Evolutionary conservation across 2,329 filamentous ascomycete species (phyloP).

Genomic region (Aspergillus fumigatus): DNA sequence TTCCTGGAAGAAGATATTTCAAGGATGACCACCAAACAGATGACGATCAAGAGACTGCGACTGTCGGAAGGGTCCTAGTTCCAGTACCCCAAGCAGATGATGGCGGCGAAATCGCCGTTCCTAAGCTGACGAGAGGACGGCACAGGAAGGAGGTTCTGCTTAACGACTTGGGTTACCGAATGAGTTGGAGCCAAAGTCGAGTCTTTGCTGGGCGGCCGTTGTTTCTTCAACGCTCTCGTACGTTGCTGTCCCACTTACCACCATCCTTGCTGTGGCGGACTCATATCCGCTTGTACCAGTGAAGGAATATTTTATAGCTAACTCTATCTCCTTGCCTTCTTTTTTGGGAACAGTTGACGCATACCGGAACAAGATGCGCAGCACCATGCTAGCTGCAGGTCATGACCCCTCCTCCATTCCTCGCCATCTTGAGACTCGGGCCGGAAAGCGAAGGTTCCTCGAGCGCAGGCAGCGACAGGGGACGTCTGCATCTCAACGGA

Average conservation of each 20-base stretch:
- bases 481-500: slow-evolving; percentile 27
- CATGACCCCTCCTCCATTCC: slow-evolving; percentile 70
- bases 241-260: slow-evolving; percentile 42
- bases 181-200: slow-evolving; percentile 94
- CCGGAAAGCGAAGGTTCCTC: slow-evolving; percentile 73
- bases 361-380: slow-evolving; percentile 87
- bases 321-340: slow-evolving; percentile 2
- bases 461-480: slow-evolving; percentile 38
- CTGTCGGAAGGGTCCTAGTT: slow-evolving; percentile 48
- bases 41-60: slow-evolving; percentile 30
- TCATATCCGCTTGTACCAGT: slow-evolving; percentile 7
- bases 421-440: slow-evolving; percentile 82
- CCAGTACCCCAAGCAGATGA: slow-evolving; percentile 61
- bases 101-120: slow-evolving; percentile 71
- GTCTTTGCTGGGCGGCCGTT: slow-evolving; percentile 82
- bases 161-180: slow-evolving; percentile 88
- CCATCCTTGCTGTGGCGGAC: slow-evolving; percentile 3
- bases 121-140: slow-evolving; percentile 64
- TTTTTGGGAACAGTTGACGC: slow-evolving; percentile 65
- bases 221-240: slow-evolving; percentile 86
- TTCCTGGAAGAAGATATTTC: slow-evolving; percentile 71
- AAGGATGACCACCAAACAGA: slow-evolving; percentile 59
- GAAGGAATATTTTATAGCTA: slow-evolving; percentile 9
- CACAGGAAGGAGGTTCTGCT: slow-evolving; percentile 81
- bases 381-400: slow-evolving; percentile 71